phyloP scores from a whole-genome alignment of 352 stramenopile species.

The Pythium aristosporum region DNA sequence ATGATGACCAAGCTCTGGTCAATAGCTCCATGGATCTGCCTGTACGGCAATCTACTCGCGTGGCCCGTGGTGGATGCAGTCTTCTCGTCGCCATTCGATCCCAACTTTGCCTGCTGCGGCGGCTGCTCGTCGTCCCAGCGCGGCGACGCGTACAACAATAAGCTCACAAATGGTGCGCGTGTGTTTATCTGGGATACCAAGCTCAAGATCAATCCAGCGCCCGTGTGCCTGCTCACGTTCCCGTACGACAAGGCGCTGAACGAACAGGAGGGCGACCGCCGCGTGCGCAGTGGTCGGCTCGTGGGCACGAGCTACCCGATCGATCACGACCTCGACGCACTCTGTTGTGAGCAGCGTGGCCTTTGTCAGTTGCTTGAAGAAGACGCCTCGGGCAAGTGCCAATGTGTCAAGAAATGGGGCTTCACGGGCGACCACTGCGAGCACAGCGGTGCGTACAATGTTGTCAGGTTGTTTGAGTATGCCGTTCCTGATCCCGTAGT shows the following conservation, averaged over 20 bases:
- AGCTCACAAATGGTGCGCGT: conserved; percentile 45
- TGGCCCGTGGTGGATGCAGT: neutral
- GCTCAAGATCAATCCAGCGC: conserved; percentile 51
- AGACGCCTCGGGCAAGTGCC: conserved; percentile 61
- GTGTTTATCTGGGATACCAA: conserved; percentile 72
- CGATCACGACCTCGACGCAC: conserved; percentile 66
- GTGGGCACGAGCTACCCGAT: conserved; percentile 66
- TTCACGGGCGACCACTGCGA: conserved; percentile 70
- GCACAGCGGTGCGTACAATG: conserved; percentile 40
- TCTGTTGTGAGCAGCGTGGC: conserved; percentile 68
- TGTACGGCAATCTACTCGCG: neutral
- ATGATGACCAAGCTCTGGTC: neutral
- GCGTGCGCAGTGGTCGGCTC: conserved; percentile 58
- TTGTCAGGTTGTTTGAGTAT: neutral
- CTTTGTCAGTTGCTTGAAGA: conserved; percentile 44
- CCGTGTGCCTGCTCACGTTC: conserved; percentile 49
- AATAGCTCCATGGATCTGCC: neutral
- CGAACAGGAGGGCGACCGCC: conserved; percentile 54
- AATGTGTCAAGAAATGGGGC: conserved; percentile 63
- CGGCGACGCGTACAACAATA: conserved; percentile 44
- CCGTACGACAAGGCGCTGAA: conserved; percentile 59
- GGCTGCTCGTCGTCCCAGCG: conserved; percentile 63
- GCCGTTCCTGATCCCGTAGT: neutral
- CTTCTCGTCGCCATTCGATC: conserved; percentile 28
- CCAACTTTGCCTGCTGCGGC: conserved; percentile 67